phyloP scores from a whole-genome alignment of 2,329 filamentous ascomycete species.

The Sarocladium strictum region DNA sequence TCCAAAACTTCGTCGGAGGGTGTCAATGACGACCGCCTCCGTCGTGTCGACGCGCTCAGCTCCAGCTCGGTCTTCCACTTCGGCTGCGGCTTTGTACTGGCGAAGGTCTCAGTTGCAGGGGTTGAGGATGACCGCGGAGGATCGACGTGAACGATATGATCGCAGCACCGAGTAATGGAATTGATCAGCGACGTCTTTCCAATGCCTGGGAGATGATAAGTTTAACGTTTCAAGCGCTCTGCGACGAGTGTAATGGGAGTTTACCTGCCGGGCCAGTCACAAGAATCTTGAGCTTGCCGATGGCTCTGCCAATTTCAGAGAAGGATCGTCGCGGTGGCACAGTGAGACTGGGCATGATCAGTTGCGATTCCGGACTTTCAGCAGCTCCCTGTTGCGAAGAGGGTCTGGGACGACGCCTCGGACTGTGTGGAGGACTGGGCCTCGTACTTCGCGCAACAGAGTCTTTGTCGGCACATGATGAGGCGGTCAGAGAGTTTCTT shows the following conservation, averaged over 20 bases:
- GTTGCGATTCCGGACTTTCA: constrained; percentile 49
- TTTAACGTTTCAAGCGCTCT: too few species aligned
- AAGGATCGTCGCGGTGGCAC: constrained; percentile 89
- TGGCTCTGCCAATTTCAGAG: constrained; percentile 73
- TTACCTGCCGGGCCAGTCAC: constrained; percentile 76
- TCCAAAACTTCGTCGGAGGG: constrained; percentile 69
- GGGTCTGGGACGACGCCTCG: constrained; percentile 9
- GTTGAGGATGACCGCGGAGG: constrained; percentile 37
- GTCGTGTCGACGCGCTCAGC: constrained; percentile 45
- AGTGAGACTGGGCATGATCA: constrained; percentile 96
- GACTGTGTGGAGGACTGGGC: constrained; percentile 13
- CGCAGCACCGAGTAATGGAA: constrained; percentile 77
- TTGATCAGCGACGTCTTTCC: constrained; percentile 89
- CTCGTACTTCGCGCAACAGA: neutral
- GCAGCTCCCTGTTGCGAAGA: constrained; percentile 14
- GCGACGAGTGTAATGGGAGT: too few species aligned
- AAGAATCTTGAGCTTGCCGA: constrained; percentile 86
- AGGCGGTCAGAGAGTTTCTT: constrained; percentile 43
- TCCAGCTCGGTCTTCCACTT: constrained; percentile 84
- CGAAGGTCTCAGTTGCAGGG: constrained; percentile 57
- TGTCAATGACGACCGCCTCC: constrained; percentile 53
- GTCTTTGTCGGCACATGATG: constrained; percentile 18
- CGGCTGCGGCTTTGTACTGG: constrained; percentile 79
- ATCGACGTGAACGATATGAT: constrained; percentile 93
- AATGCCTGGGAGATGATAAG: too few species aligned